phyloP scores from a whole-genome alignment of 2,329 filamentous ascomycete genomes.

The Ophiostoma novo-ulmi region DNA sequence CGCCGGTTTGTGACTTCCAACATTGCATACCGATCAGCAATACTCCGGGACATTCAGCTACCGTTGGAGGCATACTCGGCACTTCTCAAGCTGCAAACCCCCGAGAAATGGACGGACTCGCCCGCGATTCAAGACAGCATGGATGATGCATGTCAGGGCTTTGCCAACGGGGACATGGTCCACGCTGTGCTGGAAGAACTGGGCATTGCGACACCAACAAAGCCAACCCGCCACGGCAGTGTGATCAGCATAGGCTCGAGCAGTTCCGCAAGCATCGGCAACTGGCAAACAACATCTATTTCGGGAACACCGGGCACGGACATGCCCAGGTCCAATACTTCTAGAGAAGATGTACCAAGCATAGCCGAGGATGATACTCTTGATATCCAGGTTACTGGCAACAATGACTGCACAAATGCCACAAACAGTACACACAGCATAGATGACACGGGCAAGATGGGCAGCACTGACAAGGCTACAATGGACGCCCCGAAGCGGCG shows the following conservation, averaged over 20 bases:
- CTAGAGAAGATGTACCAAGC: background rate
- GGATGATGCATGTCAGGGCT: background rate
- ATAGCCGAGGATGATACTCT: background rate
- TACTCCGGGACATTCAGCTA: conserved; percentile 1
- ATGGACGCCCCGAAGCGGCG: background rate
- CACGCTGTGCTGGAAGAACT: conserved; percentile 11
- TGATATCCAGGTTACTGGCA: background rate
- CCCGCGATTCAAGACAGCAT: background rate
- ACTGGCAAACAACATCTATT: background rate
- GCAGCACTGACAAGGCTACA: background rate
- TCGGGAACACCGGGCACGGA: background rate
- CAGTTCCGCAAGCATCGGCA: background rate
- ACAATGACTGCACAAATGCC: background rate
- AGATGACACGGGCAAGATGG: background rate
- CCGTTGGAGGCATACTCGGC: conserved; percentile 13
- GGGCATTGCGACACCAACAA: background rate
- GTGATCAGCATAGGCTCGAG: background rate
- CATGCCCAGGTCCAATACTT: background rate
- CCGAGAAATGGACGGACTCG: background rate
- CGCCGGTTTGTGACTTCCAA: conserved; percentile 17
- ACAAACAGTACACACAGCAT: background rate
- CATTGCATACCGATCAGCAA: background rate
- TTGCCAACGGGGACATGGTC: conserved; percentile 14
- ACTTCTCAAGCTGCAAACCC: background rate
- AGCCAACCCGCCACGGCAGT: background rate